Evolutionary conservation across 352 stramenopile species (phyloP).

Genomic region (Phytophthora europaea): DNA sequence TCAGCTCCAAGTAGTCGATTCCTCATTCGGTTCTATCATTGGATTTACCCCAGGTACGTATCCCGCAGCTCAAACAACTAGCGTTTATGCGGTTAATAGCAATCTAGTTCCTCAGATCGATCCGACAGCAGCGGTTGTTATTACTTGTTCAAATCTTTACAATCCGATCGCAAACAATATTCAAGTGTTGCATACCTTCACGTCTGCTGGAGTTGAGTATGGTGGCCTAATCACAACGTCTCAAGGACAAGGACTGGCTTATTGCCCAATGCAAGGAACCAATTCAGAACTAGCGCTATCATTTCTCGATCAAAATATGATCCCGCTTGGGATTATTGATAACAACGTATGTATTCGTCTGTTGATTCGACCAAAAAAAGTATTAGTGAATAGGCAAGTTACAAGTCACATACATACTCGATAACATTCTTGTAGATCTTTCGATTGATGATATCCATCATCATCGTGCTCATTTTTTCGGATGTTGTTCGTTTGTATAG

Average conservation of each 20-base stretch:
- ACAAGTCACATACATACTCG: too few relatives aligned
- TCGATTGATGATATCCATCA: too few relatives aligned
- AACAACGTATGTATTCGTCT: too few relatives aligned
- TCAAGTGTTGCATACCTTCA: conserved; percentile 31
- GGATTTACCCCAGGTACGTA: conserved; percentile 27
- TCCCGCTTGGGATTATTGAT: conserved; percentile 19
- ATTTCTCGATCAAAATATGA: conserved; percentile 2
- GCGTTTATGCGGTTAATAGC: conserved; percentile 24
- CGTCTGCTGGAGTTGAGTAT: conserved; percentile 24
- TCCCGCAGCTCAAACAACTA: conserved; percentile 8
- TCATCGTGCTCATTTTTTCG: too few relatives aligned
- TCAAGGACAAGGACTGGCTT: neutral
- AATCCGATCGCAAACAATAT: conserved; percentile 35
- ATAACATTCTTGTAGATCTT: too few relatives aligned
- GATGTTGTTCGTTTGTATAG: too few relatives aligned
- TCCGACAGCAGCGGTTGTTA: conserved; percentile 9
- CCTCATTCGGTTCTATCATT: conserved; percentile 19
- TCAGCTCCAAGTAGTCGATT: neutral
- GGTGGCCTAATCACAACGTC: neutral
- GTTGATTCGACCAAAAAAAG: too few relatives aligned
- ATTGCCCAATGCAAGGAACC: neutral
- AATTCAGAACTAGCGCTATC: neutral
- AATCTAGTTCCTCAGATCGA: conserved; percentile 27
- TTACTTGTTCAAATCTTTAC: conserved; percentile 27
- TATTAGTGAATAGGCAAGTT: too few relatives aligned